Percentiles rank a stretch among this genome's conserved stretches.
Evolutionary conservation across 2,329 filamentous ascomycete species (phyloP).

Genomic region (Sordariomycetes sp.): DNA sequence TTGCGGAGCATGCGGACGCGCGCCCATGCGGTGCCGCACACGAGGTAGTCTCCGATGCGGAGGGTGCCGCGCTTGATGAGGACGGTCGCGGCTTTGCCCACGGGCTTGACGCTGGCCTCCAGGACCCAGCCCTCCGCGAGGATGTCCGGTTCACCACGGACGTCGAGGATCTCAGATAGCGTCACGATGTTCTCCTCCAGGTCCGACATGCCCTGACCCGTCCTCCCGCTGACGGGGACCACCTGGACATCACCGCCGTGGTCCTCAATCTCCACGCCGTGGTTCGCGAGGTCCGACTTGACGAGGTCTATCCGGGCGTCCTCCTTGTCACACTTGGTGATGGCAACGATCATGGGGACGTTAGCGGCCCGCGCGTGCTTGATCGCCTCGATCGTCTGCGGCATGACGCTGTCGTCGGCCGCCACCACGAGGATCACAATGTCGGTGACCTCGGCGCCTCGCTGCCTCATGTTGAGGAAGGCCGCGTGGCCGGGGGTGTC

Average conservation of each 20-base stretch:
- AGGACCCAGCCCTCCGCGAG: conserved; percentile 87
- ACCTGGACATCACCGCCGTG: conserved; percentile 90
- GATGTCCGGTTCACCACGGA: conserved; percentile 65
- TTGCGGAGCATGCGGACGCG: conserved; percentile 75
- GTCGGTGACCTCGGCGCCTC: conserved; percentile 90
- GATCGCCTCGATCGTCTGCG: conserved; percentile 89
- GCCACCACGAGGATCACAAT: conserved; percentile 94
- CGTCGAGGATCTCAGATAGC: conserved; percentile 79
- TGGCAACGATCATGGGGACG: conserved; percentile 92
- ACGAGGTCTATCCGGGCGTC: conserved; percentile 70
- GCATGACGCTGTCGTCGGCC: conserved; percentile 94
- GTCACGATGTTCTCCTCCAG: conserved; percentile 84
- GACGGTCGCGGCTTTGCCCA: conserved; percentile 77
- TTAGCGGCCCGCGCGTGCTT: conserved; percentile 80
- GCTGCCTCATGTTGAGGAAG: conserved; percentile 89
- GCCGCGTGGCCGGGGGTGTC: conserved; percentile 95
- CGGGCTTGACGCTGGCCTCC: conserved; percentile 76
- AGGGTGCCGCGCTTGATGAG: conserved; percentile 82
- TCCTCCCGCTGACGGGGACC: conserved; percentile 84
- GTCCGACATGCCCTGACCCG: conserved; percentile 79
- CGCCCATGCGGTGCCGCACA: conserved; percentile 81
- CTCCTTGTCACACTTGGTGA: conserved; percentile 93
- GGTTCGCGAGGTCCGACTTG: conserved; percentile 70
- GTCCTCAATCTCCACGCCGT: conserved; percentile 88
- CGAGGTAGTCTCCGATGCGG: conserved; percentile 65